These are phyloP conservation scores for Pleurotus djamor DNA, from an alignment of 768 basidiomycete genomes.

Conservation along the genomic window DNA sequence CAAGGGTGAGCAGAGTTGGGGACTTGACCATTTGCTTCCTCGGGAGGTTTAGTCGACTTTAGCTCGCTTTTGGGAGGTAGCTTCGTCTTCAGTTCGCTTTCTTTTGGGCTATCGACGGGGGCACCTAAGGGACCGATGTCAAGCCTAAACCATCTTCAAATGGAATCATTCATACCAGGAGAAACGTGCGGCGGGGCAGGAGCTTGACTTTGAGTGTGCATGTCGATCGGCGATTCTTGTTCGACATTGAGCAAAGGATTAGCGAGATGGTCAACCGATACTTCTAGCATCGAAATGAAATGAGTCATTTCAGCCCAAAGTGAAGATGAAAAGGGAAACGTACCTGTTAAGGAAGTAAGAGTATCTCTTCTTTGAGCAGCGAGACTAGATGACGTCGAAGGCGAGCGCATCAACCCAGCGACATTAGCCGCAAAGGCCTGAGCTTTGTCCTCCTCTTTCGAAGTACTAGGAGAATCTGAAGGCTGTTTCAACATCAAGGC, in stretches of 20 bases:
- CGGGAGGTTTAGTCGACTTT: neutral
- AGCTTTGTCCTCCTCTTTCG: neutral
- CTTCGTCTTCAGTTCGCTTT: neutral
- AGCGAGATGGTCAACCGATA: neutral
- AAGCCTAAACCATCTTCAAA: too few relatives aligned
- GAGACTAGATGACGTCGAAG: neutral
- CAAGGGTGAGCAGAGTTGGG: slow-evolving; percentile 5
- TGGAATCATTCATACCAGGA: too few relatives aligned
- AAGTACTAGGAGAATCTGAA: neutral
- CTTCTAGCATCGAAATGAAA: neutral
- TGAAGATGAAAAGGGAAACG: neutral
- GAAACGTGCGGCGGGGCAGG: too few relatives aligned
- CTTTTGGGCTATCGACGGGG: neutral
- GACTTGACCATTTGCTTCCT: neutral
- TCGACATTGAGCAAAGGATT: neutral
- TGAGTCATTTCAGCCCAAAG: too few relatives aligned
- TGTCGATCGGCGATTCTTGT: neutral
- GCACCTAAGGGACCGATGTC: neutral
- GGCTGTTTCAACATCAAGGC: too few relatives aligned
- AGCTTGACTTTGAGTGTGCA: neutral
- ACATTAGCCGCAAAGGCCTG: slow-evolving; percentile 3
- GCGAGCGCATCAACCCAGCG: slow-evolving; percentile 1
- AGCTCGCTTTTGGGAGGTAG: neutral
- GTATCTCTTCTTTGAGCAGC: neutral
- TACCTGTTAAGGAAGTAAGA: neutral